Percentiles rank a stretch among this genome's conserved stretches.
Conservation (phyloP, 169 alveolate species). For the Cryptosporidium ubiquitum region DNA sequence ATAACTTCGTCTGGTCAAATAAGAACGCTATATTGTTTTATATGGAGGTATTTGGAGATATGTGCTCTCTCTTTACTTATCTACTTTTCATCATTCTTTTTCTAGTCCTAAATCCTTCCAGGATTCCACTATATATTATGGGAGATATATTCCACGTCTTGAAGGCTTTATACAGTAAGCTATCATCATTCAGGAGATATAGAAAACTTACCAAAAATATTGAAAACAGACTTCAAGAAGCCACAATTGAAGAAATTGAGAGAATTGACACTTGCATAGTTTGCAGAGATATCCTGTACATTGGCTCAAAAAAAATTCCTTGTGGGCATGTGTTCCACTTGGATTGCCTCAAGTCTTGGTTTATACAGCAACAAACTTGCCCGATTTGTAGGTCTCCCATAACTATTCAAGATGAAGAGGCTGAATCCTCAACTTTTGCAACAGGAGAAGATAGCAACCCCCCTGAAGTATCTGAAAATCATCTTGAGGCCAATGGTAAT, state of each 20-base stretch:
- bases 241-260: conserved; percentile 85
- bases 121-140: conserved; percentile 87
- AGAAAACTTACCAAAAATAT: conserved; percentile 74
- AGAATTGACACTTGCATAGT: conserved; percentile 87
- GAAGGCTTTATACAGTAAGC: conserved; percentile 73
- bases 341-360: conserved; percentile 86
- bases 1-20: conserved; percentile 49
- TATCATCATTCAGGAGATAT: conserved; percentile 77
- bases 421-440: conserved; percentile 13
- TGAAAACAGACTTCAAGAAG: conserved; percentile 81
- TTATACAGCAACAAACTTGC: conserved; percentile 86
- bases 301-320: conserved; percentile 83
- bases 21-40: conserved; percentile 49
- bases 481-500: neutral
- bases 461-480: neutral
- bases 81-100: conserved; percentile 77
- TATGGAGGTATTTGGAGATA: conserved; percentile 50
- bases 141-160: conserved; percentile 87
- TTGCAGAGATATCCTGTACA: conserved; percentile 85
- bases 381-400: conserved; percentile 82
- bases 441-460: neutral
- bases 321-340: conserved; percentile 89
- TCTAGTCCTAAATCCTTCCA: conserved; percentile 84
- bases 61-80: conserved; percentile 25
- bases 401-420: conserved; percentile 56